phyloP scores from a whole-genome alignment of 768 basidiomycete species.

The Termitomyces sp. region DNA sequence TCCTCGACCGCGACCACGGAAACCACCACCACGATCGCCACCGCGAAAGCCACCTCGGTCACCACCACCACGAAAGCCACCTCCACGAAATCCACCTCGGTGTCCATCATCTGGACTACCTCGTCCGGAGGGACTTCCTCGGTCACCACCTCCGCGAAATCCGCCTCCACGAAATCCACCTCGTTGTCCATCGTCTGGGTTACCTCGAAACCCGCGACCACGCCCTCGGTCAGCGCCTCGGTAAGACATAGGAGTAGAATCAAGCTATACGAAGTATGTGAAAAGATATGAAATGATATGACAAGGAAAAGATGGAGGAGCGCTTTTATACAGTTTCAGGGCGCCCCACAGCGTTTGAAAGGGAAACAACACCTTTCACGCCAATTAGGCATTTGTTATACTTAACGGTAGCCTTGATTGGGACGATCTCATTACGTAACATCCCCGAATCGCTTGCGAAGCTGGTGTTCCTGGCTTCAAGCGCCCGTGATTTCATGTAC shows the following conservation, averaged over 20 bases:
- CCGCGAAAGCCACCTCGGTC: not conserved
- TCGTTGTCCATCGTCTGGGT: conserved; percentile 25
- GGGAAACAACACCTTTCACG: too few species aligned
- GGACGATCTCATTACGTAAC: not conserved
- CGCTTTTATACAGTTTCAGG: too few species aligned
- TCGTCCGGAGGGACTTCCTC: conserved; percentile 19
- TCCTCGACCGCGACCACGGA: conserved; percentile 9
- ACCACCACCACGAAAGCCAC: conserved; percentile 1
- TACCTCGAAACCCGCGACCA: conserved; percentile 25
- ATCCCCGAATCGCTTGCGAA: not conserved
- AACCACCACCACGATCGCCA: not conserved
- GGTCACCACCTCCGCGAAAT: too few species aligned
- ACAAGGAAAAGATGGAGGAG: too few species aligned
- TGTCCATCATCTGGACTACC: conserved; percentile 19
- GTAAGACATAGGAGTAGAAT: conserved; percentile 7
- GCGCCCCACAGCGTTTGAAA: too few species aligned
- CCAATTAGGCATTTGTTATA: too few species aligned
- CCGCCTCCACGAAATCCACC: conserved; percentile 15
- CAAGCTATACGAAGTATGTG: not conserved
- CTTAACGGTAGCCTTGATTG: too few species aligned
- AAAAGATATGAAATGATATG: too few species aligned
- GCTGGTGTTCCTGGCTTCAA: not conserved
- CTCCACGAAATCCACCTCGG: conserved; percentile 11
- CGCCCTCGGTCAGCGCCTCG: conserved; percentile 28
- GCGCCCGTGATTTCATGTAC: too few species aligned